Evolutionary conservation across 202 grass and related monocot species (phyloP).

Genomic region (Digitaria exilis): DNA sequence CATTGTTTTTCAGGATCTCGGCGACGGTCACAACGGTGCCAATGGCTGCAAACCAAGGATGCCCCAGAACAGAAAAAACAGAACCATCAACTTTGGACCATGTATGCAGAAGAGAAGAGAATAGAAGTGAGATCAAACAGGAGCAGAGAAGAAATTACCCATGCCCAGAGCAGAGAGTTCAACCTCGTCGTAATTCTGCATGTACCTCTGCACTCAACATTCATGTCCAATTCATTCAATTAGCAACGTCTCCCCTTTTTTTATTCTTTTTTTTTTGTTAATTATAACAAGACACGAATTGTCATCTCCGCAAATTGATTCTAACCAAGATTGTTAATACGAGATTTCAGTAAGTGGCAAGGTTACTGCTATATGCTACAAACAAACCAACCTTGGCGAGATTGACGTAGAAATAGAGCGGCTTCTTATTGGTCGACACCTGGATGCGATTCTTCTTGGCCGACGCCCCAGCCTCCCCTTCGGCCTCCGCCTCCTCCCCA

Average conservation of each 20-base stretch:
- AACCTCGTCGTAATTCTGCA: constrained; percentile 90
- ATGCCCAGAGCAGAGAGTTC: constrained; percentile 89
- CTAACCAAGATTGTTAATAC: too few species aligned
- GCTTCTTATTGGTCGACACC: constrained; percentile 93
- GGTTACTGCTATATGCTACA: too few species aligned
- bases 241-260: not conserved
- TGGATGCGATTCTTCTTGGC: constrained; percentile 93
- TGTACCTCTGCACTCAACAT: constrained; percentile 73
- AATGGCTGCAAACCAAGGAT: constrained; percentile 63
- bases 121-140: too few species aligned
- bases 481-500: not conserved
- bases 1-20: constrained; percentile 93
- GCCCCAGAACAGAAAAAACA: not conserved
- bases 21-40: constrained; percentile 89
- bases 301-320: not conserved
- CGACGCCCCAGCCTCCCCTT: constrained; percentile 31
- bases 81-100: not conserved
- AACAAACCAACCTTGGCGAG: constrained; percentile 96
- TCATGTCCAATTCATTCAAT: not conserved
- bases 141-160: constrained; percentile 47
- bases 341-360: too few species aligned
- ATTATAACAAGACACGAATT: not conserved
- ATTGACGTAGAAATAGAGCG: constrained; percentile 96
- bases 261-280: too few species aligned
- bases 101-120: too few species aligned